Percentiles rank a stretch among this genome's conserved stretches.
phyloP scores from a whole-genome alignment of 1,284 basidiomycete species.

The Thelephora terrestris region DNA sequence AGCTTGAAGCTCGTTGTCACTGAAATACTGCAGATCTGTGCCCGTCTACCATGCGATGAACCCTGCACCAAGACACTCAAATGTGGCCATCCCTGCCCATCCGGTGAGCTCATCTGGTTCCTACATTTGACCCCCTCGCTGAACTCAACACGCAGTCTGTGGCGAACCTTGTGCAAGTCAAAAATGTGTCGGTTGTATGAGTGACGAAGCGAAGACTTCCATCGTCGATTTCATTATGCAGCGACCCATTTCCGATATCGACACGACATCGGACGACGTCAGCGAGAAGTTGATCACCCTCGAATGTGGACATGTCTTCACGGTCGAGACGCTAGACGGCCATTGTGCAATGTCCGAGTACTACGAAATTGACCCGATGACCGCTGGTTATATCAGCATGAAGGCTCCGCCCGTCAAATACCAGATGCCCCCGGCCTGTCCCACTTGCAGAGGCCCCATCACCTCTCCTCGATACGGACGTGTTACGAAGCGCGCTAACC shows the following conservation, averaged over 20 bases:
- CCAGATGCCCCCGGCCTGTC: conserved; percentile 41
- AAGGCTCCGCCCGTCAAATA: conserved; percentile 30
- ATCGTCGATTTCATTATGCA: conserved; percentile 54
- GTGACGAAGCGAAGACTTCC: conserved; percentile 26
- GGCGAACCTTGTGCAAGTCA: conserved; percentile 56
- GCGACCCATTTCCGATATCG: conserved; percentile 39
- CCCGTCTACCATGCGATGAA: conserved; percentile 54
- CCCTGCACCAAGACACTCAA: conserved; percentile 36
- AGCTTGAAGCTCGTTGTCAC: neutral
- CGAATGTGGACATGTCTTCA: conserved; percentile 56
- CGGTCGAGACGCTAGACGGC: conserved; percentile 63
- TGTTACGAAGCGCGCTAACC: conserved; percentile 45
- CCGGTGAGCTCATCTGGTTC: conserved; percentile 31
- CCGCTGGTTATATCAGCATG: conserved; percentile 31
- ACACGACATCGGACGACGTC: conserved; percentile 28
- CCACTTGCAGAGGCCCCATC: conserved; percentile 42
- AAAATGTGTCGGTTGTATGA: conserved; percentile 42
- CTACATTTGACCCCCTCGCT: conserved; percentile 3
- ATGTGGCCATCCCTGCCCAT: conserved; percentile 63
- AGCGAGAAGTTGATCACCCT: conserved; percentile 54
- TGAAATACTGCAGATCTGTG: conserved; percentile 40
- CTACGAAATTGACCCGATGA: conserved; percentile 30
- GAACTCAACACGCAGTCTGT: conserved; percentile 36
- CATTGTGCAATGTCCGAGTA: conserved; percentile 41
- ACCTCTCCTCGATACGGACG: conserved; percentile 47